Percentiles rank a stretch among this genome's conserved stretches.
phyloP scores from a whole-genome alignment of 2,329 filamentous ascomycete species.

The Fusarium setosum region DNA sequence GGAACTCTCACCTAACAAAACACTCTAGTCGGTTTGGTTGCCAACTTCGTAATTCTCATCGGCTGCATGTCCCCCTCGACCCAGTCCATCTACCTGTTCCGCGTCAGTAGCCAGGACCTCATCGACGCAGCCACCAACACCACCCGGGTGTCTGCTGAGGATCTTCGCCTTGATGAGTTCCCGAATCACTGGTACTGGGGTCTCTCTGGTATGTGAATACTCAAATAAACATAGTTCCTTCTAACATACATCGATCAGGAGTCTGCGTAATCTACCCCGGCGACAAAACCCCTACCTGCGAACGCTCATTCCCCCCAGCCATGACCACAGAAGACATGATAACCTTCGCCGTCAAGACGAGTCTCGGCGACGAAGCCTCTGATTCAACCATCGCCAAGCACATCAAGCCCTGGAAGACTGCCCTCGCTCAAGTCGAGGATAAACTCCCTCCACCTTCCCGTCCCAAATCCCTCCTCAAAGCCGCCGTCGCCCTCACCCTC shows the following conservation, averaged over 20 bases:
- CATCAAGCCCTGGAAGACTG: slow-evolving; percentile 17
- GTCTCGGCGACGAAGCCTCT: background rate
- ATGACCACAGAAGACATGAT: slow-evolving; percentile 16
- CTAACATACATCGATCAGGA: background rate
- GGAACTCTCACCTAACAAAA: background rate
- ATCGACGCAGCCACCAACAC: slow-evolving; percentile 19
- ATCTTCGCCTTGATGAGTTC: slow-evolving; percentile 18
- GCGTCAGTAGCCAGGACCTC: slow-evolving; percentile 19
- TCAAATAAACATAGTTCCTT: background rate
- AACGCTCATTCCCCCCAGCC: slow-evolving; percentile 15
- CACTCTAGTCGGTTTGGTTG: slow-evolving; percentile 19
- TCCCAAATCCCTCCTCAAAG: slow-evolving; percentile 14
- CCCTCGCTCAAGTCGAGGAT: slow-evolving; percentile 12
- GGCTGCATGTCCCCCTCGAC: slow-evolving; percentile 18
- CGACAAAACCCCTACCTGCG: slow-evolving; percentile 6
- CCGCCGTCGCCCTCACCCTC: slow-evolving; percentile 10
- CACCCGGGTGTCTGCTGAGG: background rate
- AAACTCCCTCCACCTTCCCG: slow-evolving; percentile 6
- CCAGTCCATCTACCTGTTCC: slow-evolving; percentile 26
- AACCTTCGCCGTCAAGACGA: slow-evolving; percentile 11
- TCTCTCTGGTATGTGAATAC: slow-evolving; percentile 9
- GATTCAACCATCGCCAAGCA: background rate
- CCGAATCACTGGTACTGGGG: slow-evolving; percentile 32
- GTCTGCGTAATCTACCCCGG: slow-evolving; percentile 3
- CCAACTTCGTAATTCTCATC: slow-evolving; percentile 22